Evolutionary conservation across 768 basidiomycete genomes (phyloP), one percentile per base, ranked within the genome.

Genomic region (Calocera viscosa): DNA sequence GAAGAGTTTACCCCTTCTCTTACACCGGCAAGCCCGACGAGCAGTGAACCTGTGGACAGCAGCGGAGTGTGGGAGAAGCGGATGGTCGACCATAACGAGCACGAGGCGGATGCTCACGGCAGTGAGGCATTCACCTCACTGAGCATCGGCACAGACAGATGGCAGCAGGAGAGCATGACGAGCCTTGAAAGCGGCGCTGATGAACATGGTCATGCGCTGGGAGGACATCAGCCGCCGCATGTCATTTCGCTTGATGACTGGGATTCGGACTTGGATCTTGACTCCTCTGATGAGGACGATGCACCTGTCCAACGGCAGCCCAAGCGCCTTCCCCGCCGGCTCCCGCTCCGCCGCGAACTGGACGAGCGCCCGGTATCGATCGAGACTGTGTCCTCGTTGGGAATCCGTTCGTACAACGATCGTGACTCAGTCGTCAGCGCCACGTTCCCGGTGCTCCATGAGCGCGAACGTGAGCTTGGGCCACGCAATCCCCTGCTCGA

Each of bases 171-270:
- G 26, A 60, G 53, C 53, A 32, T 60, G 53, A 60, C 53, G 33
- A 64, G 39, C 35, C n/a, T 40, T 5, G 64, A 40, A 19, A 35
- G 64, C 39, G 64, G 64, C 11, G 64, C 33, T 11, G 64, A 33
- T 11, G 39, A 24, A 16, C 28, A 63, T 63, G 33, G 14, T 7
- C 64, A 35, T 14, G 64, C 41, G 19, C 26, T 66, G 32, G 39
- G 17, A 1, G 38, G 32, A 2, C 35, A 43, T 35, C 47, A 26
- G 3, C 68, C 82, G 80, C 32, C 88, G 81, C 87, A 90, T 67
- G 82, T 90, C 53, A 86, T 86, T 24, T 87, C 88, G 5, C 84
- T 90, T 60, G 89, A 91, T 72, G 90, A 90, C 41, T 76, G 89
- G 43, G 89, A 91, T 67, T 90, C 89, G 0, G 38, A 47, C 53